phyloP scores from a whole-genome alignment of 2,329 filamentous ascomycete species.

The Cladosporium sp. region DNA sequence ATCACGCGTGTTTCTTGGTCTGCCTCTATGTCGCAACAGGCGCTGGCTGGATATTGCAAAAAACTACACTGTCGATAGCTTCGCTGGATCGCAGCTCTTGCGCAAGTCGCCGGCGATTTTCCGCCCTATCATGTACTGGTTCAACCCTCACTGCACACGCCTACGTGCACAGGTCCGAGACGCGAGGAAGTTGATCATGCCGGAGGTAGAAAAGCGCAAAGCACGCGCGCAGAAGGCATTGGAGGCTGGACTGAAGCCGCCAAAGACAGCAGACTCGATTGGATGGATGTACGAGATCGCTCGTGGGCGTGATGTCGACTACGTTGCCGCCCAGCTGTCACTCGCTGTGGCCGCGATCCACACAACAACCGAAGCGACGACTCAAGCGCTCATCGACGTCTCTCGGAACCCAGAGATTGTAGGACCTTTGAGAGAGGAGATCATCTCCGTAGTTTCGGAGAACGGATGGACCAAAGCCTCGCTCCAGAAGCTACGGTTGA shows the following conservation, averaged over 20 bases:
- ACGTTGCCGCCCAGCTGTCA: slow-evolving; percentile 28
- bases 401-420: slow-evolving; percentile 32
- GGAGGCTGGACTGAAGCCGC: slow-evolving; percentile 25
- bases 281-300: slow-evolving; percentile 33
- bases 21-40: slow-evolving; percentile 41
- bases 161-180: slow-evolving; percentile 37
- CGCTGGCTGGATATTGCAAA: slow-evolving; percentile 42
- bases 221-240: slow-evolving; percentile 26
- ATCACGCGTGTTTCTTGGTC: slow-evolving; percentile 45
- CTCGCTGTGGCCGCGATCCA: slow-evolving; percentile 33
- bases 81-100: slow-evolving; percentile 38
- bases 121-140: slow-evolving; percentile 38
- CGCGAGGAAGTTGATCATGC: slow-evolving; percentile 39
- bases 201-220: slow-evolving; percentile 39
- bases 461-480: slow-evolving; percentile 36
- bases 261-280: slow-evolving; percentile 33
- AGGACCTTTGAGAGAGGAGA: slow-evolving; percentile 33
- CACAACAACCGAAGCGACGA: slow-evolving; percentile 35
- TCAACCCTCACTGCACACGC: slow-evolving; percentile 41
- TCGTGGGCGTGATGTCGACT: slow-evolving; percentile 26
- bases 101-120: slow-evolving; percentile 40
- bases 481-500: slow-evolving; percentile 35
- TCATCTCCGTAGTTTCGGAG: slow-evolving; percentile 30
- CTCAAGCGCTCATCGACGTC: slow-evolving; percentile 31
- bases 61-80: slow-evolving; percentile 41